A percentile compares a stretch with the other conserved stretches of the same genome.
Conservation (phyloP, 352 stramenopile species). For the Blastocystis sp. region DNA sequence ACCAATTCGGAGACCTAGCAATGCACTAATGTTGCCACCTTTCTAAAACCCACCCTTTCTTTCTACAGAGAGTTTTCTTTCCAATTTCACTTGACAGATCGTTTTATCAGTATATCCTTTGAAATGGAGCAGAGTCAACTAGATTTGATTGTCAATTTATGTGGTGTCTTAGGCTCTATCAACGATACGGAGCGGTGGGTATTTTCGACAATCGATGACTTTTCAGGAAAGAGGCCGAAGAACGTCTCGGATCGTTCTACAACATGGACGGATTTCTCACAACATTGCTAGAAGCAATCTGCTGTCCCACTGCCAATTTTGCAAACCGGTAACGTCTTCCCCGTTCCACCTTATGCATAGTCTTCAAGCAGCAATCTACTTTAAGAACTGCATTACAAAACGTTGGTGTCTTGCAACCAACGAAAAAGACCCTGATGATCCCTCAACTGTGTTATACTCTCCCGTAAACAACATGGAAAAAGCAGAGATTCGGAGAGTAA, state of each 20-base stretch:
- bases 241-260: constrained; percentile 6
- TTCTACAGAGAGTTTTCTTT: no score
- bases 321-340: not conserved
- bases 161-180: constrained; percentile 7
- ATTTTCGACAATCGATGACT: not conserved
- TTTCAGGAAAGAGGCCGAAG: not conserved
- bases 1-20: no score
- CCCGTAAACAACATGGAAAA: constrained; percentile 21
- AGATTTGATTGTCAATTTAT: constrained; percentile 6
- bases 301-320: not conserved
- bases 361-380: constrained; percentile 50
- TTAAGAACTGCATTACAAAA: constrained; percentile 53
- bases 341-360: not conserved
- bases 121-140: constrained; percentile 44
- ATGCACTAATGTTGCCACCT: no score
- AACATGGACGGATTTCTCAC: constrained; percentile 44
- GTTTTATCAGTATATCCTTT: no score
- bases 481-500: not conserved
- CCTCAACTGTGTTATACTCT: not conserved
- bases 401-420: constrained; percentile 32
- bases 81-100: no score
- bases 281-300: not conserved
- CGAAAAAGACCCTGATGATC: constrained; percentile 40
- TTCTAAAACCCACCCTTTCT: no score
- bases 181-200: constrained; percentile 12